phyloP scores from a whole-genome alignment of 257 asterid species.

The Leptodermis oblonga region DNA sequence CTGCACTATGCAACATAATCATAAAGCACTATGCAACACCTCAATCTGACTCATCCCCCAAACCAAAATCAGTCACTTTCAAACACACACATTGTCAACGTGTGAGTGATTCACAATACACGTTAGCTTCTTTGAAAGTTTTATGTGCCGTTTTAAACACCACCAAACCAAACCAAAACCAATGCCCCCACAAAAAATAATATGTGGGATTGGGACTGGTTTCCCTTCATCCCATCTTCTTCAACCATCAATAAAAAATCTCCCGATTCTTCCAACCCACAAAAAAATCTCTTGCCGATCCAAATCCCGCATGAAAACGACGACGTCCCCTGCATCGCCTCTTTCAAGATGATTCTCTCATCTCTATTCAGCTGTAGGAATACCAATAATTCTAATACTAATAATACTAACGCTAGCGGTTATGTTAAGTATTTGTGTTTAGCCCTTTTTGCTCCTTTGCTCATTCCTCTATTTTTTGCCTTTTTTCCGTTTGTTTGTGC shows the following conservation, averaged over 20 bases:
- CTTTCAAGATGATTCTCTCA: conserved; percentile 17
- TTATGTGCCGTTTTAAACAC: not conserved
- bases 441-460: conserved; percentile 20
- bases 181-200: not conserved
- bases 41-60: conserved; percentile 1
- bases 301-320: conserved; percentile 10
- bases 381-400: too few species aligned
- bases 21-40: not conserved
- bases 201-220: conserved; percentile 9
- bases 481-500: conserved; percentile 17
- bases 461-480: conserved; percentile 19
- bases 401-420: not conserved
- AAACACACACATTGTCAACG: not conserved
- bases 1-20: not conserved
- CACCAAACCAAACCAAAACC: too few species aligned
- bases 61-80: not conserved
- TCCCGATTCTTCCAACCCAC: not conserved
- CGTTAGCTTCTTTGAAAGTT: not conserved
- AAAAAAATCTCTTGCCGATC: not conserved
- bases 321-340: not conserved
- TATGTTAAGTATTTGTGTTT: conserved; percentile 16
- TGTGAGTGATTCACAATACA: not conserved
- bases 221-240: not conserved
- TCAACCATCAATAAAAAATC: not conserved
- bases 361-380: conserved; percentile 9